A percentile compares a stretch with the other conserved stretches of the same genome.
phyloP scores from a whole-genome alignment of 805 yeast species.

The Cyberlindnera bimundalis region DNA sequence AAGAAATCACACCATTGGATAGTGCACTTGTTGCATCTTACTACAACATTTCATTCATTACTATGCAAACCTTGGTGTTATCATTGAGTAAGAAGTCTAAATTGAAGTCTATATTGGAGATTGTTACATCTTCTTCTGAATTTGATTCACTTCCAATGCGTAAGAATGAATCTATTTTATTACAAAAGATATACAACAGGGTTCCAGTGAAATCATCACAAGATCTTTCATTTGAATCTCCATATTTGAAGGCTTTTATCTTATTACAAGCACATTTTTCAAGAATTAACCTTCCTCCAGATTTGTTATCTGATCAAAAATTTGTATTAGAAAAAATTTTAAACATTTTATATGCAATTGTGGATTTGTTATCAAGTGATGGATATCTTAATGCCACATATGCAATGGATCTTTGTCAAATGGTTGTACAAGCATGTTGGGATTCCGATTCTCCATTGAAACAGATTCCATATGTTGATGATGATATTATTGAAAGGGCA shows the following conservation, averaged over 20 bases:
- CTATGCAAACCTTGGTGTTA: conserved; percentile 58
- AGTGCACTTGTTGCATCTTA: conserved; percentile 75
- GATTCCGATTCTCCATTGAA: conserved; percentile 70
- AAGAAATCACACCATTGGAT: conserved; percentile 54
- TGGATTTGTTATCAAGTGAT: conserved; percentile 76
- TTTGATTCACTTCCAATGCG: conserved; percentile 67
- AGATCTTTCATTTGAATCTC: conserved; percentile 37
- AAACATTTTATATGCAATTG: conserved; percentile 57
- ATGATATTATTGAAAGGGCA: conserved; percentile 52
- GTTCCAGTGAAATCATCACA: conserved; percentile 59
- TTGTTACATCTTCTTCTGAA: conserved; percentile 65
- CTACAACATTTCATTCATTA: conserved; percentile 58
- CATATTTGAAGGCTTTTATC: conserved; percentile 67
- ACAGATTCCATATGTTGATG: conserved; percentile 73
- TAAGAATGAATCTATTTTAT: conserved; percentile 47
- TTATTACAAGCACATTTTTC: conserved; percentile 81
- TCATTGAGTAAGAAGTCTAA: conserved; percentile 54
- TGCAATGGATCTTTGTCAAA: conserved; percentile 86
- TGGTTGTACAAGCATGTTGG: conserved; percentile 87
- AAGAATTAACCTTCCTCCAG: conserved; percentile 58
- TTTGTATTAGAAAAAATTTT: conserved; percentile 47
- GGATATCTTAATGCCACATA: conserved; percentile 74
- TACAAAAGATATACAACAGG: conserved; percentile 50
- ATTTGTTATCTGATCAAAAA: conserved; percentile 54
- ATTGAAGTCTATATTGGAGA: conserved; percentile 59